These are phyloP conservation scores for Trichoderma arundinaceum DNA, from an alignment of 2,329 filamentous ascomycete species.

Conservation along the genomic window DNA sequence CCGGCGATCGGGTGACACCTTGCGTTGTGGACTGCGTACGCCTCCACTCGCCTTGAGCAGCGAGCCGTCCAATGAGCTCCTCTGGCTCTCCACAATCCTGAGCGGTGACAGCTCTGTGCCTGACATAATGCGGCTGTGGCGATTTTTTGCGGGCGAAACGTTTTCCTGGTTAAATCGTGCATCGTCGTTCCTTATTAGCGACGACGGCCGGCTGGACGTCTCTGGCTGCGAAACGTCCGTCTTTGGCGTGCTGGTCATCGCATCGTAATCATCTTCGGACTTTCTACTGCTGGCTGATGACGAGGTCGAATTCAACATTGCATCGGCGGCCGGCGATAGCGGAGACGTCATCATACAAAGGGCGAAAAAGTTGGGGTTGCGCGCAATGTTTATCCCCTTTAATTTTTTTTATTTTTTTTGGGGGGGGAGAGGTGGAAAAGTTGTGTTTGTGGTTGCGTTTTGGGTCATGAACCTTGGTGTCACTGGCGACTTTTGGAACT, in stretches of 20 bases:
- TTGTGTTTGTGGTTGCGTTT: conserved; percentile 9
- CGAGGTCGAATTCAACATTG: conserved; percentile 48
- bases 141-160: conserved; percentile 53
- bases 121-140: conserved; percentile 62
- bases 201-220: conserved; percentile 2
- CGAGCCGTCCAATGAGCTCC: conserved; percentile 35
- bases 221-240: conserved; percentile 17
- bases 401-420: neutral
- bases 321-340: conserved; percentile 48
- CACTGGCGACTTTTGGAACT: conserved; percentile 1
- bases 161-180: conserved; percentile 52
- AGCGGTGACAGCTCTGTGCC: conserved; percentile 63
- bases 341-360: conserved; percentile 47
- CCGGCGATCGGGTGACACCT: conserved; percentile 59
- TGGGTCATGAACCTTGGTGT: neutral
- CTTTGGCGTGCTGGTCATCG: conserved; percentile 38
- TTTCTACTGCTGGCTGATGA: conserved; percentile 41
- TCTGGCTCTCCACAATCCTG: conserved; percentile 56
- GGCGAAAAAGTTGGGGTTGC: neutral
- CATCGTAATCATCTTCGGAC: conserved; percentile 45
- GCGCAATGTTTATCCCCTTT: neutral
- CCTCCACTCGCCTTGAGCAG: conserved; percentile 38
- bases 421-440: no score
- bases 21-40: conserved; percentile 52
- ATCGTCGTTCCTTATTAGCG: conserved; percentile 43